Evolutionary conservation across 805 yeast genomes (phyloP).

Genomic region (Pichia rugopelliculosa): DNA sequence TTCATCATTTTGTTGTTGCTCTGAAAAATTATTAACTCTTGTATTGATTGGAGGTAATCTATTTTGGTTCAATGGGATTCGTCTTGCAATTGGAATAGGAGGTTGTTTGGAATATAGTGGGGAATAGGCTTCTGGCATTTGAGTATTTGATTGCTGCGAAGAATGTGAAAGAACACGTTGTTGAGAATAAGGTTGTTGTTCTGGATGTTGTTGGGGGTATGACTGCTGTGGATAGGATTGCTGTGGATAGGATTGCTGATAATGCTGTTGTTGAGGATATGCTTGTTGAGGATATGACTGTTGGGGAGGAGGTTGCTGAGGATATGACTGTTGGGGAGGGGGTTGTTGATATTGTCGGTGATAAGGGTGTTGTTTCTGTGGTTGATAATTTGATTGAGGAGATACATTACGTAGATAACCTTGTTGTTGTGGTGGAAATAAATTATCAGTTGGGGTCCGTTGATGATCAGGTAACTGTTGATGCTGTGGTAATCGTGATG

Average conservation of each 20-base stretch:
- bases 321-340: background rate
- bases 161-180: background rate
- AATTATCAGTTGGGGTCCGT: background rate
- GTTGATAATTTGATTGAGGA: slow-evolving; percentile 4
- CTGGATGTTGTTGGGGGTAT: background rate
- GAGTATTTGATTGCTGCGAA: background rate
- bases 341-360: background rate
- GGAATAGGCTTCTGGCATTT: background rate
- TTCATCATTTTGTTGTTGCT: background rate
- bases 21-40: background rate
- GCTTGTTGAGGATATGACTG: background rate
- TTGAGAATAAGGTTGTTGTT: background rate
- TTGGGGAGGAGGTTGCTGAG: background rate
- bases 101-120: background rate
- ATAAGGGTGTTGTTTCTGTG: background rate
- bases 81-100: background rate
- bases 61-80: background rate
- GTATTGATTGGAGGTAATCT: background rate
- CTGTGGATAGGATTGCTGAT: background rate
- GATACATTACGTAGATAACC: background rate
- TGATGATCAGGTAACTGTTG: too few relatives aligned
- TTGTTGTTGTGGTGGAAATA: background rate
- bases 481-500: too few relatives aligned
- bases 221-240: background rate
- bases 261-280: background rate